A percentile compares a stretch with the other conserved stretches of the same genome.
These are phyloP conservation scores for Bimuria novae-zelandiae DNA, from an alignment of 2,329 filamentous ascomycete species.

Conservation along the genomic window DNA sequence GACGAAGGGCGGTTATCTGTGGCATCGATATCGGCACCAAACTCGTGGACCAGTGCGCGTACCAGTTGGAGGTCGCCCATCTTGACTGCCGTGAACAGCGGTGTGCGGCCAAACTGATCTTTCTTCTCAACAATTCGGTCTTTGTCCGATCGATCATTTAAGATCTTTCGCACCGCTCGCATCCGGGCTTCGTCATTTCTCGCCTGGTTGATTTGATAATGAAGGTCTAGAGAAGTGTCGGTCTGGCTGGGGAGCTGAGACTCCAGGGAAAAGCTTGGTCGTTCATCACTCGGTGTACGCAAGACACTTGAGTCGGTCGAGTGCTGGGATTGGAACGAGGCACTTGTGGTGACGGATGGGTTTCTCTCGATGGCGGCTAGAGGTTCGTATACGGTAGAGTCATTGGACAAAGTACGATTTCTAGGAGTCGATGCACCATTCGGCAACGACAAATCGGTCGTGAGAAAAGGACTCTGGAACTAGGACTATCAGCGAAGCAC, in stretches of 20 bases:
- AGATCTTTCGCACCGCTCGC: background rate
- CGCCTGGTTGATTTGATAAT: conserved; percentile 17
- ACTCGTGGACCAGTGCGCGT: conserved; percentile 10
- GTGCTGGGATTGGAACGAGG: conserved; percentile 11
- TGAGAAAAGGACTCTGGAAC: background rate
- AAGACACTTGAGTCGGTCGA: conserved; percentile 8
- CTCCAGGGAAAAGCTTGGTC: conserved; percentile 1
- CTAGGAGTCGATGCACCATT: background rate
- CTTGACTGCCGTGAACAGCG: conserved; percentile 22
- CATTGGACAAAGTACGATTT: conserved; percentile 12
- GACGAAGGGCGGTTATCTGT: conserved; percentile 18
- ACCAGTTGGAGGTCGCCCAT: conserved; percentile 18
- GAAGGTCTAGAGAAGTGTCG: conserved; percentile 9
- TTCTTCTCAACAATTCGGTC: conserved; percentile 13
- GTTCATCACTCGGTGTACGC: conserved; percentile 5
- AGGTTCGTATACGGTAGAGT: conserved; percentile 13
- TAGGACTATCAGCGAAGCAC: background rate
- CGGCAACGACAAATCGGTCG: background rate
- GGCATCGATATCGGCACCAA: conserved; percentile 22
- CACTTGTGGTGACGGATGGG: conserved; percentile 7
- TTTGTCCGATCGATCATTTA: conserved; percentile 15
- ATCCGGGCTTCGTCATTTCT: conserved; percentile 6
- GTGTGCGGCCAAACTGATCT: conserved; percentile 17
- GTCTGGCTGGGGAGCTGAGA: background rate
- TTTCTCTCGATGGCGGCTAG: background rate